These are phyloP conservation scores for Cruciata laevipes DNA, from an alignment of 257 asterid species.

Conservation along the genomic window DNA sequence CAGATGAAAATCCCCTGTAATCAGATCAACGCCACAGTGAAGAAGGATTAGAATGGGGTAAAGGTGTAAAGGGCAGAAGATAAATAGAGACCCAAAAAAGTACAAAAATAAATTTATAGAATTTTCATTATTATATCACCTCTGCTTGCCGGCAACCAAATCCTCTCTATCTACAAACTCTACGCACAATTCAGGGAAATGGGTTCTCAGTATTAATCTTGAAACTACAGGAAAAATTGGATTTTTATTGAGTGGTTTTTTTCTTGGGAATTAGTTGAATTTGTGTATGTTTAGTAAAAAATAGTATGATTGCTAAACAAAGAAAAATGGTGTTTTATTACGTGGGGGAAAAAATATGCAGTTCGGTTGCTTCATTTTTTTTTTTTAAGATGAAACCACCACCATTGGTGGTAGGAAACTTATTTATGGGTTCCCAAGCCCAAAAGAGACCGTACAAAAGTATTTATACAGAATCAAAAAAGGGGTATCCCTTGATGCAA, in stretches of 20 bases:
- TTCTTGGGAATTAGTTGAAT: too few relatives aligned
- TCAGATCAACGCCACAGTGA: constrained; percentile 16
- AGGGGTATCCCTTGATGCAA: too few relatives aligned
- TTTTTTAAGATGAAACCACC: too few relatives aligned
- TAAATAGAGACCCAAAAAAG: constrained; percentile 13
- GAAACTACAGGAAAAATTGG: background rate
- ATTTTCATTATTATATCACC: background rate
- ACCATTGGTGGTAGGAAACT: too few relatives aligned
- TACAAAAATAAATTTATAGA: background rate
- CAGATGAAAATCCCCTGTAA: constrained; percentile 7
- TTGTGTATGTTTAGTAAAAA: background rate
- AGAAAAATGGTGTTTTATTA: background rate
- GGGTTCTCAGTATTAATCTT: background rate
- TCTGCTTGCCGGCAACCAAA: constrained; percentile 6
- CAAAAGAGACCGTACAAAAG: too few relatives aligned
- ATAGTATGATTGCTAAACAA: background rate
- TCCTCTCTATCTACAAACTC: background rate
- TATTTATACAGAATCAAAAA: too few relatives aligned
- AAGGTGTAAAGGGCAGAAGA: constrained; percentile 12
- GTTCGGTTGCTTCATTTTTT: too few relatives aligned
- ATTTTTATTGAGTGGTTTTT: background rate
- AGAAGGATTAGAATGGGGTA: constrained; percentile 6
- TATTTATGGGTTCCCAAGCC: too few relatives aligned
- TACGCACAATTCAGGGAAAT: background rate
- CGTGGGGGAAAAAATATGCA: constrained; percentile 4